Evolutionary conservation across 148 eudicot genomes (phyloP).

Genomic region (Rhododendron griersonianum): DNA sequence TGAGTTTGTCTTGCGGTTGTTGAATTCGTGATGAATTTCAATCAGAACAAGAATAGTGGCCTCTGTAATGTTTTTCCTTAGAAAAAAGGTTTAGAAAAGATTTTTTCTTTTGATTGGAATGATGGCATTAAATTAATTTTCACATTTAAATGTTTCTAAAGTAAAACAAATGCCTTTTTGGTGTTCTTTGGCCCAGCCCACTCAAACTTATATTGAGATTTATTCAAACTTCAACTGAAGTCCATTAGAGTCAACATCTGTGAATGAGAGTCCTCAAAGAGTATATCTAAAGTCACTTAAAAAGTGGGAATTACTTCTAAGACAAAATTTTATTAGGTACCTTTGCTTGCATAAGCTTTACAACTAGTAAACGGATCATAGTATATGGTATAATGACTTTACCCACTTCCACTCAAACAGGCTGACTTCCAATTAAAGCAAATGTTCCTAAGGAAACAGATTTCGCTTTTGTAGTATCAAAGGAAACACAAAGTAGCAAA

Average conservation of each 20-base stretch:
- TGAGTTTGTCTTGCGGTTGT: not conserved
- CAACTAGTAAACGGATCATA: slow-evolving; percentile 5
- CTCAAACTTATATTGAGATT: not conserved
- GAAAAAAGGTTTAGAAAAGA: not conserved
- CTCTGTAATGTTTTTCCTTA: not conserved
- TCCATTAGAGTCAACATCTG: not conserved
- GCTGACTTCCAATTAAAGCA: not conserved
- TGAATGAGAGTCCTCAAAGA: not conserved
- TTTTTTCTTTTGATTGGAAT: not conserved
- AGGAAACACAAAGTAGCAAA: not conserved
- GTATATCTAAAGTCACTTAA: slow-evolving; percentile 10
- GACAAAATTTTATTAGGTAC: slow-evolving; percentile 8
- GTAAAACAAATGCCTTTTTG: not conserved
- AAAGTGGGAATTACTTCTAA: slow-evolving; percentile 3
- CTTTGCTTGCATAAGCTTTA: not conserved
- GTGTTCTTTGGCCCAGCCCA: not conserved
- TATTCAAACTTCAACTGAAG: not conserved
- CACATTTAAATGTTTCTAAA: not conserved
- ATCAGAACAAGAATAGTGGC: not conserved
- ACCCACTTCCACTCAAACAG: slow-evolving; percentile 1
- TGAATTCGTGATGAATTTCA: not conserved
- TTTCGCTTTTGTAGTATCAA: not conserved
- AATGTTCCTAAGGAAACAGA: not conserved
- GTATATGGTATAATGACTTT: slow-evolving; percentile 1
- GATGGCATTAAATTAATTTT: not conserved